These are phyloP conservation scores for Chloranthus sessilifolius DNA, from an alignment of 164 flowering plant species.

Conservation along the genomic window DNA sequence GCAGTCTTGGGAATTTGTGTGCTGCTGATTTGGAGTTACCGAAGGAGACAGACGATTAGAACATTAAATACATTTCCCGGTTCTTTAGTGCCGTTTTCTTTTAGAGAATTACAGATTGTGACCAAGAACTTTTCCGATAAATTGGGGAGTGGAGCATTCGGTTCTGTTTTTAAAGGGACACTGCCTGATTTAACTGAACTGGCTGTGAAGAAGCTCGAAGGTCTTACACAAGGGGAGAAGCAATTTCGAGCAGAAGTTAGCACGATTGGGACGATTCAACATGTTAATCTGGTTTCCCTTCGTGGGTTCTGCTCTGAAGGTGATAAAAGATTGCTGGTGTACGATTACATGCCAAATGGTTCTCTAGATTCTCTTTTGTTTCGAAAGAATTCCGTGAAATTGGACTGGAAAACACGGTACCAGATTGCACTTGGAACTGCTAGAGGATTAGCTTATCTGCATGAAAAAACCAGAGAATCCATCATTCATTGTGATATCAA, in stretches of 20 bases:
- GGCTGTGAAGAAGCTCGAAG: conserved; percentile 55
- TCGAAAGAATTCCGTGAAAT: neutral
- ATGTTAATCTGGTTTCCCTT: conserved; percentile 50
- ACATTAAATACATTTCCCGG: conserved; percentile 21
- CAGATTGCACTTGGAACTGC: conserved; percentile 47
- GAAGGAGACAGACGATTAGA: conserved; percentile 8
- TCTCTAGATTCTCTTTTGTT: conserved; percentile 26
- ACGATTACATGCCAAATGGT: conserved; percentile 53
- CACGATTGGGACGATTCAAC: conserved; percentile 50
- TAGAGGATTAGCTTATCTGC: conserved; percentile 46
- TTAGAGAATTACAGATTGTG: conserved; percentile 35
- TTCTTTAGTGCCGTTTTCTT: conserved; percentile 36
- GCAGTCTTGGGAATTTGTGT: conserved; percentile 14
- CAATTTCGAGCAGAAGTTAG: conserved; percentile 52
- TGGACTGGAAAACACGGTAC: conserved; percentile 42
- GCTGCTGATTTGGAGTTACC: conserved; percentile 7
- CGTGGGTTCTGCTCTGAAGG: conserved; percentile 60
- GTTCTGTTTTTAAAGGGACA: conserved; percentile 55
- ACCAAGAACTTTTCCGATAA: conserved; percentile 49
- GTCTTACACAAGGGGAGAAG: conserved; percentile 49
- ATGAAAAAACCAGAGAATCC: conserved; percentile 46
- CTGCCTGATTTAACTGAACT: conserved; percentile 37
- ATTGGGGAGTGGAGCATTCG: conserved; percentile 50
- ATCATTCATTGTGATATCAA: conserved; percentile 60
- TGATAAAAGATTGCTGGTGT: conserved; percentile 36